A percentile compares a stretch with the other conserved stretches of the same genome.
These are phyloP conservation scores for Adiantum capillusveneris DNA, from an alignment of 75 land plant species.

Conservation along the genomic window DNA sequence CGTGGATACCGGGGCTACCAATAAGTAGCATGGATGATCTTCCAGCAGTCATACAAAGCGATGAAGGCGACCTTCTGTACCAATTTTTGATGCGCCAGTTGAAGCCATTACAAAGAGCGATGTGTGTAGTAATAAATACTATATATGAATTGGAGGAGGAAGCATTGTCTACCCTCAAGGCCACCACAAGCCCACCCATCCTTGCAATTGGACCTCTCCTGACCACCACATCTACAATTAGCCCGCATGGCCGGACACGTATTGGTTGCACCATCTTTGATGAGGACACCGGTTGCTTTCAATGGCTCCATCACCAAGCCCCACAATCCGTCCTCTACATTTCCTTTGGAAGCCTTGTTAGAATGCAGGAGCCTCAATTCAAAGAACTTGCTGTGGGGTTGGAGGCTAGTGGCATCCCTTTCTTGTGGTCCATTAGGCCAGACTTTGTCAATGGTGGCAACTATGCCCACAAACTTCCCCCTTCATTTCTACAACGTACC, in stretches of 20 bases:
- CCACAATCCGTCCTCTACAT: constrained; percentile 46
- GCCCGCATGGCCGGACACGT: too few species aligned
- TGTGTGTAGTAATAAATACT: neutral
- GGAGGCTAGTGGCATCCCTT: constrained; percentile 31
- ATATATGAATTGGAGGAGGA: constrained; percentile 4
- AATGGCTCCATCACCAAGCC: constrained; percentile 42
- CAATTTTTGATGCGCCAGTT: too few species aligned
- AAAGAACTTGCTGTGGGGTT: constrained; percentile 43
- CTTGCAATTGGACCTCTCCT: too few species aligned
- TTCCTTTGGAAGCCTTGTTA: constrained; percentile 47
- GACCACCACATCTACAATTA: too few species aligned
- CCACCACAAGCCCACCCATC: too few species aligned
- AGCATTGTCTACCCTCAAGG: neutral
- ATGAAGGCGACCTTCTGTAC: too few species aligned
- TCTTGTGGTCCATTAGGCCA: constrained; percentile 55
- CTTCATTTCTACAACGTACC: too few species aligned
- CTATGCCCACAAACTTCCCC: too few species aligned
- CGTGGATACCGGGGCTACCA: too few species aligned
- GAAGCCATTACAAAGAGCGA: too few species aligned
- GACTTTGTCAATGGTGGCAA: constrained; percentile 2
- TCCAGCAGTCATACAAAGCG: too few species aligned
- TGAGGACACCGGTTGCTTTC: constrained; percentile 25
- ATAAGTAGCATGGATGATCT: too few species aligned
- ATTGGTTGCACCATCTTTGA: neutral
- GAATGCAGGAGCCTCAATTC: constrained; percentile 24